Conservation (phyloP, 106 monocot genomes). For the Agapanthus africanus region DNA sequence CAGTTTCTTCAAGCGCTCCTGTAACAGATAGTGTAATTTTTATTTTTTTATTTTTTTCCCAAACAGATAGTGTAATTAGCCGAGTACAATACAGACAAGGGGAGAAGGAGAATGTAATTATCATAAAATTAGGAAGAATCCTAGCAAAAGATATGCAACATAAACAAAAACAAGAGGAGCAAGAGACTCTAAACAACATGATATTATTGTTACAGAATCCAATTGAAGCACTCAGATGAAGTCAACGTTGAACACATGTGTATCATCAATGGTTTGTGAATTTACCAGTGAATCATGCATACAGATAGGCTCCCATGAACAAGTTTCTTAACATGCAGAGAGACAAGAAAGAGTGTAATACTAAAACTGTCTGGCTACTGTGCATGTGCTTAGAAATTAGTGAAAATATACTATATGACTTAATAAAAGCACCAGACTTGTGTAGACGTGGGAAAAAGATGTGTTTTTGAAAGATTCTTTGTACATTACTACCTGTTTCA, state of each 20-base stretch:
- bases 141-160: too few relatives aligned
- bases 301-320: neutral
- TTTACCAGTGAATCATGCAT: neutral
- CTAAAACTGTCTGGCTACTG: neutral
- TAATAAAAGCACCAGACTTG: too few relatives aligned
- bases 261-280: neutral
- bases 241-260: neutral
- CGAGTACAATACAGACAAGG: neutral
- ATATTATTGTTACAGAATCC: neutral
- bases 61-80: neutral
- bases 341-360: too few relatives aligned
- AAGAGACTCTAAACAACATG: neutral
- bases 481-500: too few relatives aligned
- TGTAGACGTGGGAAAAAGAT: too few relatives aligned
- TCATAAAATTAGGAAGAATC: too few relatives aligned
- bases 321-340: neutral
- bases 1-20: slow-evolving; percentile 95
- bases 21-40: slow-evolving; percentile 21
- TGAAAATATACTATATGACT: neutral
- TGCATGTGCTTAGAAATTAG: neutral
- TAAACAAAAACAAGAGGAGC: too few relatives aligned
- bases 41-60: too few relatives aligned
- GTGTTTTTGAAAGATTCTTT: too few relatives aligned
- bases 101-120: too few relatives aligned
- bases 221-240: neutral